phyloP scores from a whole-genome alignment of 116 monocot species.

The Phalaenopsis hybrid region DNA sequence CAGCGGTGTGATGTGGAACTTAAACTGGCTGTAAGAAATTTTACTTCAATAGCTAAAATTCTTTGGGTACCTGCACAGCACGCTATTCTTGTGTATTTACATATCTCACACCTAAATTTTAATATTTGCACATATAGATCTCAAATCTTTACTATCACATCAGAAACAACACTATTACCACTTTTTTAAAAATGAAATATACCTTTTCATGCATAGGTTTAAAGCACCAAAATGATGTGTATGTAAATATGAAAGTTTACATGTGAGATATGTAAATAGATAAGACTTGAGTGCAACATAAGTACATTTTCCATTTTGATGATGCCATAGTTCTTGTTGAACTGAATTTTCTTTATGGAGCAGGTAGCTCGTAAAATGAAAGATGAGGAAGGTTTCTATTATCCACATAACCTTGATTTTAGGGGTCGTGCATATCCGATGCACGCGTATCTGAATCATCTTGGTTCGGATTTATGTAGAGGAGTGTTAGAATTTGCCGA shows the following conservation, averaged over 20 bases:
- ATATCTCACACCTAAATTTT: too few relatives aligned
- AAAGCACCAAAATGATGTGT: too few relatives aligned
- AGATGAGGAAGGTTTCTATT: conserved; percentile 96
- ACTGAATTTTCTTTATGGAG: conserved; percentile 9
- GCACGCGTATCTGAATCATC: conserved; percentile 93
- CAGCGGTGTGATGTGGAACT: conserved; percentile 90
- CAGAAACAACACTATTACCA: too few relatives aligned
- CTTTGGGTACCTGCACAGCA: too few relatives aligned
- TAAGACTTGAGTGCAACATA: too few relatives aligned
- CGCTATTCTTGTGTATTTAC: too few relatives aligned
- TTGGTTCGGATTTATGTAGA: conserved; percentile 90
- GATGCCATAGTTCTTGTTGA: not conserved
- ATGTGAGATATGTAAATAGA: too few relatives aligned
- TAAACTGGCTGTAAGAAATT: conserved; percentile 80
- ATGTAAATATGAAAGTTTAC: too few relatives aligned
- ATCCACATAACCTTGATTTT: conserved; percentile 92
- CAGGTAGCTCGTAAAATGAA: conserved; percentile 95
- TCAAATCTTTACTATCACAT: too few relatives aligned
- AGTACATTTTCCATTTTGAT: not conserved
- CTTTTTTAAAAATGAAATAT: too few relatives aligned
- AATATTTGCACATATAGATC: too few relatives aligned
- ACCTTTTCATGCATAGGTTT: too few relatives aligned
- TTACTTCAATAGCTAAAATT: not conserved
- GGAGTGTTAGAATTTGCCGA: conserved; percentile 88
- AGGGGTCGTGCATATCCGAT: conserved; percentile 99